A percentile compares a stretch with the other conserved stretches of the same genome.
phyloP scores from a whole-genome alignment of 441 rosid species.

The Jatropha podagrica region DNA sequence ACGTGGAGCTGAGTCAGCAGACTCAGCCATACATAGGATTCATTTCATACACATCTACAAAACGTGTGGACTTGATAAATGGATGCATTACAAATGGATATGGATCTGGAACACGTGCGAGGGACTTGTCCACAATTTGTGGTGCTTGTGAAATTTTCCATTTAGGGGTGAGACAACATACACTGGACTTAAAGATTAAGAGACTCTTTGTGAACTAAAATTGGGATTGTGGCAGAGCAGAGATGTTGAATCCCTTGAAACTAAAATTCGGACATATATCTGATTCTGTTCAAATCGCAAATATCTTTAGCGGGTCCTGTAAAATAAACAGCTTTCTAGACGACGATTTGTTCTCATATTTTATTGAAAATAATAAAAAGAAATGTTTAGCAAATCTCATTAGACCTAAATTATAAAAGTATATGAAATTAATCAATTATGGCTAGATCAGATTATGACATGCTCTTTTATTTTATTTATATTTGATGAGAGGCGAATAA shows the following conservation, averaged over 20 bases:
- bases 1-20: neutral
- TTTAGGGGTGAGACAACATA: neutral
- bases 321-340: neutral
- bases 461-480: too few relatives aligned
- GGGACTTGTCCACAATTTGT: neutral
- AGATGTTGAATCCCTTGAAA: too few relatives aligned
- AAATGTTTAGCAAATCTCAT: too few relatives aligned
- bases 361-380: too few relatives aligned
- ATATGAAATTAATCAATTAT: too few relatives aligned
- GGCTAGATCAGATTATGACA: too few relatives aligned
- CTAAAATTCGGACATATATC: too few relatives aligned
- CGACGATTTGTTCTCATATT: too few relatives aligned
- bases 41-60: slow-evolving; percentile 1
- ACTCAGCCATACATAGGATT: neutral
- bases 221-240: too few relatives aligned
- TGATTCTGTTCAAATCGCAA: neutral
- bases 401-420: too few relatives aligned
- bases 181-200: neutral
- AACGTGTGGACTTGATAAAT: neutral
- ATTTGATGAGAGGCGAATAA: too few relatives aligned
- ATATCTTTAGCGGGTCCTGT: neutral
- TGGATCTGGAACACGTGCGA: neutral
- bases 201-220: neutral
- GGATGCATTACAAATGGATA: too few relatives aligned
- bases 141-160: neutral